Percentiles rank a stretch among this genome's conserved stretches.
phyloP scores from a whole-genome alignment of 306 rosid species.

The Cucurbita maxima region DNA sequence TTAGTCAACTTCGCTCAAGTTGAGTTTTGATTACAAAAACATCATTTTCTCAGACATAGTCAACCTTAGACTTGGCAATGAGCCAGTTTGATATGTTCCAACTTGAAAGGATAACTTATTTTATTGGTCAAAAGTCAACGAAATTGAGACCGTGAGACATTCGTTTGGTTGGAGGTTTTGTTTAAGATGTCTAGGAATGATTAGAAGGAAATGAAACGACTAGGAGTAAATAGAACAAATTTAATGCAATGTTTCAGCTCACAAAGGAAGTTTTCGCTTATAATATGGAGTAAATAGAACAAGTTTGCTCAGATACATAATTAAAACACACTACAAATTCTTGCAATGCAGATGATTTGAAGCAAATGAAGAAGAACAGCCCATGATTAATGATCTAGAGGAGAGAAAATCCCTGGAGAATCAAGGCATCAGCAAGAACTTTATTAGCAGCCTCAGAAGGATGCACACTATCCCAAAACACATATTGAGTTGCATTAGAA shows the following conservation, averaged over 20 bases:
- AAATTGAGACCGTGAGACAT: too few relatives aligned
- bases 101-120: background rate
- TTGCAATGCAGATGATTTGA: background rate
- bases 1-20: background rate
- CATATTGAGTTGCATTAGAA: conserved; percentile 73
- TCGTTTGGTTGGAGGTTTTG: too few relatives aligned
- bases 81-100: background rate
- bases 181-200: too few relatives aligned
- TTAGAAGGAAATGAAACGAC: too few relatives aligned
- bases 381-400: conserved; percentile 25
- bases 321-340: background rate
- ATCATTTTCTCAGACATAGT: background rate
- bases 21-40: background rate
- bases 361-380: background rate
- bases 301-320: background rate
- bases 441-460: conserved; percentile 84
- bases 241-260: too few relatives aligned
- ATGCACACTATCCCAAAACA: conserved; percentile 93
- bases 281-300: background rate
- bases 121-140: too few relatives aligned
- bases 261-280: too few relatives aligned
- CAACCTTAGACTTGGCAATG: background rate
- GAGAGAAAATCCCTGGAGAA: conserved; percentile 53
- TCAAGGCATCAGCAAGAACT: conserved; percentile 68
- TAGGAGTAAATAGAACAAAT: too few relatives aligned